Conservation (phyloP, 257 asterid genomes). For the Misopates orontium region DNA sequence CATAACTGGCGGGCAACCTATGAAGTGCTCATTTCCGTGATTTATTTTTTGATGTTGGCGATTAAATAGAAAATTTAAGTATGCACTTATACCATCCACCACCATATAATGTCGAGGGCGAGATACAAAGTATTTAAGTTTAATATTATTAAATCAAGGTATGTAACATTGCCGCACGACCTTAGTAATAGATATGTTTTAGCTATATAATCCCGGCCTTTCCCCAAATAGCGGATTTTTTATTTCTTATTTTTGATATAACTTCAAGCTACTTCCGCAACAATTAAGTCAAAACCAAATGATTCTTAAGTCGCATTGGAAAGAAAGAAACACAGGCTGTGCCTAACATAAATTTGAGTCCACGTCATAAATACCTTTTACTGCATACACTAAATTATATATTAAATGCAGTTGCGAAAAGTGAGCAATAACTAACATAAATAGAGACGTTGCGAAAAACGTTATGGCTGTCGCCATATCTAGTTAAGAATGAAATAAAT, state of each 20-base stretch:
- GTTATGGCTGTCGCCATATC: conserved; percentile 10
- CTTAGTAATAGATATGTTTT: too few species aligned
- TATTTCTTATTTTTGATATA: too few species aligned
- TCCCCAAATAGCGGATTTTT: too few species aligned
- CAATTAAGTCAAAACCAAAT: not conserved
- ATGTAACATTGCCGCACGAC: too few species aligned
- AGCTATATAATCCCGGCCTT: too few species aligned
- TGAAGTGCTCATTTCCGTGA: conserved; percentile 18
- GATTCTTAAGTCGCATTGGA: not conserved
- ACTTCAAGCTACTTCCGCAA: too few species aligned
- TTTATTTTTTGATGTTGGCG: conserved; percentile 11
- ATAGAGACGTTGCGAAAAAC: conserved; percentile 25
- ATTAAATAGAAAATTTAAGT: conserved; percentile 17
- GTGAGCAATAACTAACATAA: conserved; percentile 26
- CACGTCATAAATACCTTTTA: conserved; percentile 10
- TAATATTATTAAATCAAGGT: not conserved
- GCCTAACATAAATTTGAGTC: too few species aligned
- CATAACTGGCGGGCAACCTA: conserved; percentile 24
- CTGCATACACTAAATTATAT: not conserved
- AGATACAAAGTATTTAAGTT: not conserved
- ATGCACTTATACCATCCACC: not conserved
- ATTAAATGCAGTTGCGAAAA: conserved; percentile 28
- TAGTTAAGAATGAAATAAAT: conserved; percentile 27
- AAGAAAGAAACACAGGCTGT: not conserved
- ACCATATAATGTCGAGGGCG: not conserved